phyloP scores from a whole-genome alignment of 1,139 yeast genomes.

The Magnusiomyces paraingens region DNA sequence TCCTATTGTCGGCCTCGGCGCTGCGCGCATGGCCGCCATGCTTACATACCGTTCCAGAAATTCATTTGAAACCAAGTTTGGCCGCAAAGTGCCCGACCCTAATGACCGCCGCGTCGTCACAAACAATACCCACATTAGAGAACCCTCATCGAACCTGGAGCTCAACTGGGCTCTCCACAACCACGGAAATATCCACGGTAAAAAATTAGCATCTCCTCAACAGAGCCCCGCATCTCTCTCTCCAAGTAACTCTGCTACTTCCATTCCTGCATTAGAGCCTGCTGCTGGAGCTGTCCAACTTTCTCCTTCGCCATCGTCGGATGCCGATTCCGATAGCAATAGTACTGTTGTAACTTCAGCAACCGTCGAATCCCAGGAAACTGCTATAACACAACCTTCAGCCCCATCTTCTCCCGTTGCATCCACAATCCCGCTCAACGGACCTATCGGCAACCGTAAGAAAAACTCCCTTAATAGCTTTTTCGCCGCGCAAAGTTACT shows the following conservation, averaged over 20 bases:
- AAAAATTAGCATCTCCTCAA: constrained; percentile 20
- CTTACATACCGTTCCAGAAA: constrained; percentile 88
- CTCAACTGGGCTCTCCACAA: constrained; percentile 59
- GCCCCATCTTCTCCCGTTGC: constrained; percentile 10
- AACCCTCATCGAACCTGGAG: constrained; percentile 39
- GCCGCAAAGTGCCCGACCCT: constrained; percentile 62
- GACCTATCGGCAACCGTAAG: constrained; percentile 17
- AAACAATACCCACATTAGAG: constrained; percentile 23
- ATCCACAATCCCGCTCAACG: background rate
- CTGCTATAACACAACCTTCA: background rate
- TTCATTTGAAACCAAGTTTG: constrained; percentile 85
- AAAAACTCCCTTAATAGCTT: constrained; percentile 65
- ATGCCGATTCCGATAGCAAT: constrained; percentile 12
- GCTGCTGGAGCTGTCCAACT: constrained; percentile 15
- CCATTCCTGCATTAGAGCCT: constrained; percentile 8
- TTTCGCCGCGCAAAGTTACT: constrained; percentile 90
- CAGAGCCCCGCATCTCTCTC: constrained; percentile 3
- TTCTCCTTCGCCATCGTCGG: constrained; percentile 19
- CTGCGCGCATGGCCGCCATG: constrained; percentile 96
- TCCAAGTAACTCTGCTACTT: constrained; percentile 3
- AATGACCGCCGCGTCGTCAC: background rate
- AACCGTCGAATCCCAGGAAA: constrained; percentile 6
- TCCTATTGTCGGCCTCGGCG: constrained; percentile 81
- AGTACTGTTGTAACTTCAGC: constrained; percentile 1
- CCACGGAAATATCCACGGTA: constrained; percentile 46